Percentiles rank a stretch among this genome's conserved stretches.
These are phyloP conservation scores for Solanum aculeatissimum DNA, from an alignment of 305 asterid species.

Conservation along the genomic window DNA sequence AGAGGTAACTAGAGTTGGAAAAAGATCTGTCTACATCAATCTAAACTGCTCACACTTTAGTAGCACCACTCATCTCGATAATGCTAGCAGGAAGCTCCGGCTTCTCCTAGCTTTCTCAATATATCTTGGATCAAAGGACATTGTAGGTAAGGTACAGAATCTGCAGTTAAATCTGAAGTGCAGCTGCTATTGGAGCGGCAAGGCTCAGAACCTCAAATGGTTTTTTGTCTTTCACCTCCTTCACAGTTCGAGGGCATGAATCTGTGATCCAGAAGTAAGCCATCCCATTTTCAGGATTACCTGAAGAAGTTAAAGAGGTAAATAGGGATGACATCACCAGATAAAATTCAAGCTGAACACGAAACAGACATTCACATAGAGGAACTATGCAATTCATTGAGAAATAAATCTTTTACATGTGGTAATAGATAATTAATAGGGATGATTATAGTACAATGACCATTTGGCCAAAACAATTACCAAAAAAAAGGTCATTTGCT, in stretches of 20 bases:
- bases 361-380: neutral
- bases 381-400: neutral
- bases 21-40: neutral
- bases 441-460: too few species aligned
- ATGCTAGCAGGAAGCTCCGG: neutral
- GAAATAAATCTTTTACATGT: neutral
- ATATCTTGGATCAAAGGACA: neutral
- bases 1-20: neutral
- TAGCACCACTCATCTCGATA: neutral
- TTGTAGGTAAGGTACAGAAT: neutral
- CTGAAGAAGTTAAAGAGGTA: slow-evolving; percentile 22
- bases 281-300: slow-evolving; percentile 70
- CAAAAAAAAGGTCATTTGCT: too few species aligned
- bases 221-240: slow-evolving; percentile 57
- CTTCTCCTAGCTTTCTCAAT: neutral
- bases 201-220: slow-evolving; percentile 89
- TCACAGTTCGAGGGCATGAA: slow-evolving; percentile 83
- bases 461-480: too few species aligned
- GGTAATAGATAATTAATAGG: neutral
- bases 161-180: slow-evolving; percentile 57
- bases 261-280: slow-evolving; percentile 92
- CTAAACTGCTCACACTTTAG: neutral
- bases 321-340: neutral
- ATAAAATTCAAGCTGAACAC: neutral
- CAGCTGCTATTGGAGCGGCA: slow-evolving; percentile 76